These are phyloP conservation scores for Forsythia viridissima DNA, from an alignment of 257 asterid genomes.

Conservation along the genomic window DNA sequence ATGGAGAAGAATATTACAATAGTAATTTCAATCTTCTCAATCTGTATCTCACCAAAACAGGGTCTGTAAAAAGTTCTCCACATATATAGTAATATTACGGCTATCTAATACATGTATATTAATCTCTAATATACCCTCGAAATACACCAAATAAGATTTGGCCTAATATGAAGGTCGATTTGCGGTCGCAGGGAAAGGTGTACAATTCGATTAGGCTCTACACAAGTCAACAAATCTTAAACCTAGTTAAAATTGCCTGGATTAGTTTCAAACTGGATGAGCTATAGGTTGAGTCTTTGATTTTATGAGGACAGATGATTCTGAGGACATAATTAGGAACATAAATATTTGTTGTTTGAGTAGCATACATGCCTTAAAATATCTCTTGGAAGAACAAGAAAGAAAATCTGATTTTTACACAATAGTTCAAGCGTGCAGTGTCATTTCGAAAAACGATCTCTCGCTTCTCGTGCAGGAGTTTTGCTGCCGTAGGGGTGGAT, in stretches of 20 bases:
- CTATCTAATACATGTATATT: too few species aligned
- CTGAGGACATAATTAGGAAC: background rate
- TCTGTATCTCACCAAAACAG: too few species aligned
- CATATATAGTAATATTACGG: too few species aligned
- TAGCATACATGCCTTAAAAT: background rate
- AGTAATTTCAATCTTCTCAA: background rate
- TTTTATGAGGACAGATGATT: background rate
- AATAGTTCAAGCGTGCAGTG: background rate
- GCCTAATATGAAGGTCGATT: too few species aligned
- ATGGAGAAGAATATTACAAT: background rate
- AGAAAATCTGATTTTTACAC: background rate
- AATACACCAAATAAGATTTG: too few species aligned
- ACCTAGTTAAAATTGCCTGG: too few species aligned
- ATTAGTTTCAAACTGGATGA: background rate
- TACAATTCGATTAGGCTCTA: too few species aligned
- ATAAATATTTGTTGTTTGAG: too few species aligned
- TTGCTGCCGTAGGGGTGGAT: slow-evolving; percentile 91
- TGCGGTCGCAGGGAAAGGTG: too few species aligned
- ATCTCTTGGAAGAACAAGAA: background rate
- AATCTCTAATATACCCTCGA: too few species aligned
- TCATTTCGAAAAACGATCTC: background rate
- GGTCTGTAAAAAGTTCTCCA: too few species aligned
- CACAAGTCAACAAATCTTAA: too few species aligned
- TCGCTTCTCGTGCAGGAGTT: slow-evolving; percentile 55
- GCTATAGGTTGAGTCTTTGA: background rate